These are phyloP conservation scores for Phaffia tasmanica DNA, from an alignment of 768 basidiomycete genomes.

Conservation along the genomic window DNA sequence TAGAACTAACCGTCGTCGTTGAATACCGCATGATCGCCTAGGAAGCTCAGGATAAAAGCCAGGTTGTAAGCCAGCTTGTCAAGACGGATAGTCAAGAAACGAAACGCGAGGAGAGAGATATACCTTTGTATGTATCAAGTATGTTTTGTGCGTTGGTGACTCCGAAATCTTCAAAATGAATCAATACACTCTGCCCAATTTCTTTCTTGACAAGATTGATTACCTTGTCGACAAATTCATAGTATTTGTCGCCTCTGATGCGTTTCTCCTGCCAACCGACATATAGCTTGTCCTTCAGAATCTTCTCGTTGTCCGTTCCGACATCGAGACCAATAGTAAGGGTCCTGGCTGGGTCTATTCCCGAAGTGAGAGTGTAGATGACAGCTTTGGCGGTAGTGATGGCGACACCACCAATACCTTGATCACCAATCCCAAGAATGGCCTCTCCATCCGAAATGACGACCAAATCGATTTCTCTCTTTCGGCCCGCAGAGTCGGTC, in stretches of 20 bases:
- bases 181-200: not conserved
- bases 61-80: too few relatives aligned
- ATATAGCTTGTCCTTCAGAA: constrained; percentile 41
- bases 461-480: constrained; percentile 52
- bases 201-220: constrained; percentile 4
- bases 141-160: constrained; percentile 62
- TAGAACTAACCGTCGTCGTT: not conserved
- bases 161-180: constrained; percentile 35
- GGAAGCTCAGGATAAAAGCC: constrained; percentile 23
- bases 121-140: constrained; percentile 51
- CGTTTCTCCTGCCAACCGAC: constrained; percentile 66
- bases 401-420: constrained; percentile 35
- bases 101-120: constrained; percentile 42
- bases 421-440: constrained; percentile 53
- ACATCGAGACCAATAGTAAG: constrained; percentile 49
- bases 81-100: not conserved
- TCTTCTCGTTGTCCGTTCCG: constrained; percentile 58
- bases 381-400: constrained; percentile 32
- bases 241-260: constrained; percentile 60
- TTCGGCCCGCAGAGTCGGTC: not conserved
- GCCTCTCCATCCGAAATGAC: constrained; percentile 78
- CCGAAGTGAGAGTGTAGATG: constrained; percentile 29
- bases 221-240: constrained; percentile 48
- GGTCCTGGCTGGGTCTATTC: constrained; percentile 31
- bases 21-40: constrained; percentile 18